These are phyloP conservation scores for Globisporangium recalcitrans DNA, from an alignment of 352 stramenopile species.

Conservation along the genomic window DNA sequence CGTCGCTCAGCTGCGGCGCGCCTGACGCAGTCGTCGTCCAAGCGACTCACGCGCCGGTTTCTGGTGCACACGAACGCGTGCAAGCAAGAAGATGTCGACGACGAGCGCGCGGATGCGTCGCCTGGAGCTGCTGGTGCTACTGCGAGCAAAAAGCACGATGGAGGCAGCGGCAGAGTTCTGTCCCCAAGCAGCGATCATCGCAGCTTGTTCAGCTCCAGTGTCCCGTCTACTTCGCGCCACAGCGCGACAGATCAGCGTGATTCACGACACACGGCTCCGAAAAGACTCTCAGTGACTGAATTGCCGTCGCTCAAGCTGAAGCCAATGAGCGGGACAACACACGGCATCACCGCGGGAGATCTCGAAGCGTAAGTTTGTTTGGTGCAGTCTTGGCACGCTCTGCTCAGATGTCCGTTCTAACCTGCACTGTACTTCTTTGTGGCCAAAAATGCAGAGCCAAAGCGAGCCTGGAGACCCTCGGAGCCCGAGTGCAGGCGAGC, in stretches of 20 bases:
- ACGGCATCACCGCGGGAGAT: constrained; percentile 10
- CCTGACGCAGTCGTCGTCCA: constrained; percentile 8
- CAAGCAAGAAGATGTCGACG: constrained; percentile 12
- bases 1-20: constrained; percentile 11
- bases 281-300: background rate
- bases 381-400: background rate
- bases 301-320: background rate
- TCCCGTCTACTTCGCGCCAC: background rate
- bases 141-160: background rate
- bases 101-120: constrained; percentile 5
- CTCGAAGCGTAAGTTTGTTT: constrained; percentile 13
- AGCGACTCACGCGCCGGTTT: background rate
- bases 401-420: background rate
- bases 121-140: background rate
- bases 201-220: constrained; percentile 7
- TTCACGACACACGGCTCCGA: background rate
- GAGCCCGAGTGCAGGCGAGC: constrained; percentile 3
- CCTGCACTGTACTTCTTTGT: background rate
- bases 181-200: constrained; percentile 6
- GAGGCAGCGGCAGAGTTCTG: background rate
- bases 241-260: background rate
- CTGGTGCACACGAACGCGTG: constrained; percentile 18
- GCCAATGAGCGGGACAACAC: background rate
- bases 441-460: constrained; percentile 12
- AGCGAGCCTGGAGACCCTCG: constrained; percentile 10